phyloP scores from a whole-genome alignment of 192 early-diverging fungal genomes.

The Glomus cerebriforme region DNA sequence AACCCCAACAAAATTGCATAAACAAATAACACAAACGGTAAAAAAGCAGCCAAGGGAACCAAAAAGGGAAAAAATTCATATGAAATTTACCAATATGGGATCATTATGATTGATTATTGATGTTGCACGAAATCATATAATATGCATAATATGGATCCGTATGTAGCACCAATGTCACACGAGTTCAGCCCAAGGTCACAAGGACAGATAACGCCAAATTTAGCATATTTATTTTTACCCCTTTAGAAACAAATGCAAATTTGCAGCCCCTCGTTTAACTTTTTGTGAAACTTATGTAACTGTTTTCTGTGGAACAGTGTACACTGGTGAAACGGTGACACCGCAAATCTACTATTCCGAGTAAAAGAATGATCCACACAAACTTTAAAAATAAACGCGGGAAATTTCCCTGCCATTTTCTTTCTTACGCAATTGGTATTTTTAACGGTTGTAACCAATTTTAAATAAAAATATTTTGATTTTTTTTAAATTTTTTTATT shows the following conservation, averaged over 20 bases:
- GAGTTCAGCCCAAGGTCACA: background rate
- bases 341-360: too few species aligned
- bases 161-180: background rate
- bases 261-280: background rate
- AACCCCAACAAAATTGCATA: background rate
- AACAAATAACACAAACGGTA: background rate
- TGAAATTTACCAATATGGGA: background rate
- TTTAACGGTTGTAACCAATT: too few species aligned
- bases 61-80: background rate
- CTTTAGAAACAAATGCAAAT: background rate
- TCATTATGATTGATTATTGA: background rate
- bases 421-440: too few species aligned
- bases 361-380: too few species aligned
- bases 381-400: too few species aligned
- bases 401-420: too few species aligned
- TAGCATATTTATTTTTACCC: background rate
- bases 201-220: background rate
- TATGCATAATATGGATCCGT: background rate
- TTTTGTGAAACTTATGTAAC: background rate
- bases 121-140: background rate
- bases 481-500: too few species aligned
- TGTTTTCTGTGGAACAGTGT: background rate
- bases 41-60: background rate
- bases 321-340: background rate
- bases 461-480: too few species aligned